Conservation (phyloP, 2,329 filamentous ascomycete species). For the Dothiorella sarmentorum region DNA sequence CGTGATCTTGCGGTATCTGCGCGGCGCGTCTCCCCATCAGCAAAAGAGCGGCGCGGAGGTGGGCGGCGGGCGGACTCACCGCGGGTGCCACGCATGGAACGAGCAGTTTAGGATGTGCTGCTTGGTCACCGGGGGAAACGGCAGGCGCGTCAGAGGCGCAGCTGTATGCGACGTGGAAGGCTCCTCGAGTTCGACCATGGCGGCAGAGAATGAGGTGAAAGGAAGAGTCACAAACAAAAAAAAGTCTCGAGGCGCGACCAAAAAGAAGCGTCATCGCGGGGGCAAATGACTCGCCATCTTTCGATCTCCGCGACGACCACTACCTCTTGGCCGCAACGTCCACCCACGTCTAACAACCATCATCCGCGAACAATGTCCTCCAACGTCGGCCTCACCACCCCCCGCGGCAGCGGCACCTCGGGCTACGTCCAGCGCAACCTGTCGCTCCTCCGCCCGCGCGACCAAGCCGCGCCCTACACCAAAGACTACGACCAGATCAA, state of each 20-base stretch:
- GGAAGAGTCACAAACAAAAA: background rate
- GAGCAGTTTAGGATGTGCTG: slow-evolving; percentile 92
- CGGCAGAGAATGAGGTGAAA: too few relatives aligned
- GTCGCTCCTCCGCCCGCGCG: slow-evolving; percentile 80
- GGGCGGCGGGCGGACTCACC: slow-evolving; percentile 41
- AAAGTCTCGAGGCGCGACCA: background rate
- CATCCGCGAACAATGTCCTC: slow-evolving; percentile 67
- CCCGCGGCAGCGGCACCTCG: slow-evolving; percentile 90
- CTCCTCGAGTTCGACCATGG: background rate
- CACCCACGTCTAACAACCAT: background rate
- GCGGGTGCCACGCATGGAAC: slow-evolving; percentile 86
- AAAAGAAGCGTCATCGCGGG: slow-evolving; percentile 11
- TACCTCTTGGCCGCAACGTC: slow-evolving; percentile 8
- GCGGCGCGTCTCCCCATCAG: background rate
- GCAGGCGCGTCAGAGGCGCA: slow-evolving; percentile 43
- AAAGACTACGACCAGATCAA: slow-evolving; percentile 65
- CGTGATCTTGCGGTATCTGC: slow-evolving; percentile 73
- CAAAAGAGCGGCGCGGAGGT: background rate
- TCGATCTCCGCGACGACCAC: background rate
- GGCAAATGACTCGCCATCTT: slow-evolving; percentile 14
- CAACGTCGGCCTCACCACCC: slow-evolving; percentile 93
- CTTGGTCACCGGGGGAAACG: slow-evolving; percentile 79
- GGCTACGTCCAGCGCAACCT: slow-evolving; percentile 97
- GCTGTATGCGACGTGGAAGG: background rate
- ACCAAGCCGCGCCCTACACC: slow-evolving; percentile 73